A percentile compares a stretch with the other conserved stretches of the same genome.
Evolutionary conservation across 805 yeast genomes (phyloP).

Genomic region (Candida manassasensis): DNA sequence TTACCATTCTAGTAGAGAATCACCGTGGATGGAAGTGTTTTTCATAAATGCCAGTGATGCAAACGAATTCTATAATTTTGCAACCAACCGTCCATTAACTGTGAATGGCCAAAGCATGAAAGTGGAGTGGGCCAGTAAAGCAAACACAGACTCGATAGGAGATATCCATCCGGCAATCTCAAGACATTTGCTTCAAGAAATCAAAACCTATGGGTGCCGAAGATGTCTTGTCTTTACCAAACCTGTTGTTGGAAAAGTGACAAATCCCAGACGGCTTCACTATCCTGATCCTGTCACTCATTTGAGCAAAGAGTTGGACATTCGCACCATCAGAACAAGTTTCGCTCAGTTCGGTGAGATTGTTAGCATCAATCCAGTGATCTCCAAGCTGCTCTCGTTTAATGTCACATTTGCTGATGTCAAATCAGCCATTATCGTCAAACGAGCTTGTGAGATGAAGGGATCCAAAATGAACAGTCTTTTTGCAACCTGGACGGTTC

Average conservation of each 20-base stretch:
- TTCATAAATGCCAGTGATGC: slow-evolving; percentile 57
- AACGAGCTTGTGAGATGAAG: slow-evolving; percentile 33
- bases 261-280: slow-evolving; percentile 18
- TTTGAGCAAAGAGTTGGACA: slow-evolving; percentile 40
- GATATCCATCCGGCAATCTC: slow-evolving; percentile 15
- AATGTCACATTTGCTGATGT: slow-evolving; percentile 57
- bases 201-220: slow-evolving; percentile 44
- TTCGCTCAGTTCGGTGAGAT: slow-evolving; percentile 56
- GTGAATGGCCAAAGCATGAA: slow-evolving; percentile 52
- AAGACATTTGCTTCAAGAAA: slow-evolving; percentile 23
- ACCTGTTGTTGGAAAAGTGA: slow-evolving; percentile 19
- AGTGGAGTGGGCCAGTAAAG: slow-evolving; percentile 43
- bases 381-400: slow-evolving; percentile 60
- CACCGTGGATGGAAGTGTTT: slow-evolving; percentile 37
- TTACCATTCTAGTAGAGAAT: slow-evolving; percentile 14
- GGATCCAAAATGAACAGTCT: slow-evolving; percentile 35
- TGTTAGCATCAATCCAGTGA: slow-evolving; percentile 59
- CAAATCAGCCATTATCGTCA: slow-evolving; percentile 55
- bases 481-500: slow-evolving; percentile 57
- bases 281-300: slow-evolving; percentile 43
- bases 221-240: slow-evolving; percentile 46
- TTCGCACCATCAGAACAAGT: slow-evolving; percentile 43
- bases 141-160: slow-evolving; percentile 19
- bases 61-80: slow-evolving; percentile 45
- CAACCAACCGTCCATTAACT: slow-evolving; percentile 42